phyloP scores from a whole-genome alignment of 2,329 filamentous ascomycete genomes.

The Didymella pomorum region DNA sequence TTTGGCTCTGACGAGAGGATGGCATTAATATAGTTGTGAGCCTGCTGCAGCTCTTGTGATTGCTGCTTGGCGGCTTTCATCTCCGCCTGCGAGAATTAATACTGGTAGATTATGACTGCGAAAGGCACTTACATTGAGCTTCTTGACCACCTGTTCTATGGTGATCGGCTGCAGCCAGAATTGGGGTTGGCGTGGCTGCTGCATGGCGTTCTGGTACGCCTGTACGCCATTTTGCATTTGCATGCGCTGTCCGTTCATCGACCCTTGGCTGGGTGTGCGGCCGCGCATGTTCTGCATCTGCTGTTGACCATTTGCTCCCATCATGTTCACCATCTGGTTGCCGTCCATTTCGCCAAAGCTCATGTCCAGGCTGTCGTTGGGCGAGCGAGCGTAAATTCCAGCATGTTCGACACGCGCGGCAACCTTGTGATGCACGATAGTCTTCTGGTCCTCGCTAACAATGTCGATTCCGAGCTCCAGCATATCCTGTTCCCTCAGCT shows the following conservation, averaged over 20 bases:
- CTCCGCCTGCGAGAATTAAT: constrained; percentile 69
- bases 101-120: constrained; percentile 23
- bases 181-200: constrained; percentile 77
- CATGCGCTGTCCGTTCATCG: constrained; percentile 70
- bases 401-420: constrained; percentile 96
- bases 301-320: constrained; percentile 69
- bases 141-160: constrained; percentile 93
- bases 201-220: constrained; percentile 65
- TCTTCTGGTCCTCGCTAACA: constrained; percentile 98
- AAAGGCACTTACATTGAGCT: constrained; percentile 71
- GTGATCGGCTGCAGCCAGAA: constrained; percentile 90
- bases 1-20: constrained; percentile 76
- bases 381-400: constrained; percentile 74
- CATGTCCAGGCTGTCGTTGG: constrained; percentile 82
- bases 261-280: constrained; percentile 63
- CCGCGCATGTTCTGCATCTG: constrained; percentile 72
- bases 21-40: constrained; percentile 80
- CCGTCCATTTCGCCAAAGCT: constrained; percentile 93
- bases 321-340: constrained; percentile 72
- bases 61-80: constrained; percentile 90
- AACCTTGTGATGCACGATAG: constrained; percentile 97
- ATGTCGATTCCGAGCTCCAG: constrained; percentile 97
- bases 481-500: constrained; percentile 88
- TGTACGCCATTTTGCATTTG: constrained; percentile 63
- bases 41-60: constrained; percentile 82